Percentiles rank a stretch among this genome's conserved stretches.
Evolutionary conservation across 1,284 basidiomycete genomes (phyloP).

Genomic region (Exobasidium cylindrosporum): DNA sequence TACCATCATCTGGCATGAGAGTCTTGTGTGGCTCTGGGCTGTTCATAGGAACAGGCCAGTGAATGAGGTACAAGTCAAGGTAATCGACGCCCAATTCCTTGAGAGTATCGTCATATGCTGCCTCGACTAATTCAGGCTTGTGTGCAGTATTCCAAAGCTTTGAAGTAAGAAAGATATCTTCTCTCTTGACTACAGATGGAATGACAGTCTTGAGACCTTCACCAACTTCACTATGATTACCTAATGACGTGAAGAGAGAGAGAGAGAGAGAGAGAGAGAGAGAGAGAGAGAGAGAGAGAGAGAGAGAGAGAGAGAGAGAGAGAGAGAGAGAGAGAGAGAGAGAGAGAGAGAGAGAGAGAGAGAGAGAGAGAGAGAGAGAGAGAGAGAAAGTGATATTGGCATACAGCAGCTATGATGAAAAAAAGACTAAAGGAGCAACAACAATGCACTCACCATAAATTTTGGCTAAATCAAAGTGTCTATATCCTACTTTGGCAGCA

Average conservation of each 20-base stretch:
- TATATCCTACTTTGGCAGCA: constrained; percentile 46
- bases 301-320: not conserved
- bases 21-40: constrained; percentile 24
- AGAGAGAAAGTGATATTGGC: not conserved
- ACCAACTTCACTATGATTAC: constrained; percentile 55
- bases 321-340: not conserved
- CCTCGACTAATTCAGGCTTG: constrained; percentile 51
- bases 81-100: constrained; percentile 55
- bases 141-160: constrained; percentile 69
- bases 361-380: not conserved
- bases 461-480: constrained; percentile 48
- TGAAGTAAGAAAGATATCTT: constrained; percentile 60
- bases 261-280: no score
- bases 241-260: no score
- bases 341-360: no score
- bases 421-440: not conserved
- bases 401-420: not conserved
- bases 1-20: constrained; percentile 62
- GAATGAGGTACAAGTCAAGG: constrained; percentile 65
- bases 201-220: constrained; percentile 57
- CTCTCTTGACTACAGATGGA: constrained; percentile 56
- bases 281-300: not conserved
- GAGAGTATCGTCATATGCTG: constrained; percentile 56
- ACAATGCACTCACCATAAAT: constrained; percentile 30
- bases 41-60: constrained; percentile 71